Evolutionary conservation across 2,329 filamentous ascomycete species (phyloP), one percentile per base, ranked within the genome.

Genomic region (Pyrenochaeta sp.): DNA sequence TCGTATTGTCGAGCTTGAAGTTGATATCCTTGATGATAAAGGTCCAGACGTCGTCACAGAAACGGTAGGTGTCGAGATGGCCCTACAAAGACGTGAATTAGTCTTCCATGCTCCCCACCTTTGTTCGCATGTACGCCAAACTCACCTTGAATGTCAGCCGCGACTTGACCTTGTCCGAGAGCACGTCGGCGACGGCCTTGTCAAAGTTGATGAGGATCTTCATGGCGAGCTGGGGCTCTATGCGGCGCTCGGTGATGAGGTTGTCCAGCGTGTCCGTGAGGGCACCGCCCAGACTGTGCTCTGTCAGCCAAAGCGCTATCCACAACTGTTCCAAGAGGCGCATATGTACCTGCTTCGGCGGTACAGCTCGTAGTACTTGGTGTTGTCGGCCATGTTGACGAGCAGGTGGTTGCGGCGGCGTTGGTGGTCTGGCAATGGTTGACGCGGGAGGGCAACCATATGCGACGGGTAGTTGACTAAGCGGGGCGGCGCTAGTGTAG

Each of bases 21-120:
- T 90, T 93, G 54, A 98, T 93, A 67, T 98, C 95, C 81, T 97
- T 97, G 80, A 99, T 96, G 57, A 99, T 86, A 79, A 99, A 99
- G 1, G 95, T 99, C 95, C 95, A 99, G 58, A 99, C 95, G 82
- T 99, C 95, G 80, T 99, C 95, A 83, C 95, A 99, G 85, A 99
- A 99, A 69, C 95, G 91, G 83, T 99, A 99, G 15, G 95, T 98
- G 77, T 98, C 93, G 63, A 99, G 89, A 75, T 96, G 95, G 47
- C 95, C 95, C 94, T 97, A 70, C 42, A 50, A 54, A 40, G 24
- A 15, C 42, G 9, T 52, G 51, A 7, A 58, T 75, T 42, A 73
- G 66, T 53, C 49, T 46, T 9, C 43, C 19, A 54, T 46, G 52
- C 49, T 54, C 25, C 36, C 51, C 52, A 19, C 30, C 36, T 40